These are phyloP conservation scores for Nakataea oryzae DNA, from an alignment of 2,329 filamentous ascomycete species.

Conservation along the genomic window DNA sequence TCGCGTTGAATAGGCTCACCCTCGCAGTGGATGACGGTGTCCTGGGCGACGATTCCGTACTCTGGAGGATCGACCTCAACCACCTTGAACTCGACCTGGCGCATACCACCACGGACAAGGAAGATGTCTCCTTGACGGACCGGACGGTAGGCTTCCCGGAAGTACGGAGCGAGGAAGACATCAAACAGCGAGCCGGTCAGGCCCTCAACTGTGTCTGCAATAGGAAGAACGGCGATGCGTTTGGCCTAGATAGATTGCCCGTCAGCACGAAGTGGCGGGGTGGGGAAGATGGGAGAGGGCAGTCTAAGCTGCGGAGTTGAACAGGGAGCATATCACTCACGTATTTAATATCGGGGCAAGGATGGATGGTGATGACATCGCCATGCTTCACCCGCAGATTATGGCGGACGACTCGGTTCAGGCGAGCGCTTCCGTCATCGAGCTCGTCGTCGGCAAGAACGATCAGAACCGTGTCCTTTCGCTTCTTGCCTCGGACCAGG, in stretches of 20 bases:
- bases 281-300: neutral
- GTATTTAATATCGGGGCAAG: constrained; percentile 99
- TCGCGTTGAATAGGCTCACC: constrained; percentile 93
- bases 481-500: constrained; percentile 97
- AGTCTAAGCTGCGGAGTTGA: neutral
- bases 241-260: constrained; percentile 61
- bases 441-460: constrained; percentile 96
- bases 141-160: constrained; percentile 96
- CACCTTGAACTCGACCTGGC: constrained; percentile 99
- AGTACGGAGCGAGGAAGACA: constrained; percentile 98
- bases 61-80: constrained; percentile 97
- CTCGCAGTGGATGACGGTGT: constrained; percentile 95
- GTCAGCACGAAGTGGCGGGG: neutral
- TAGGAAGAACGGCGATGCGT: constrained; percentile 94
- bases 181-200: constrained; percentile 97
- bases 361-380: constrained; percentile 92
- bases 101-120: constrained; percentile 95
- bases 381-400: constrained; percentile 98
- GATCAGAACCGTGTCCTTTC: constrained; percentile 97
- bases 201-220: constrained; percentile 96
- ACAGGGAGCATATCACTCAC: constrained; percentile 41
- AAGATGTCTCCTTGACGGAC: constrained; percentile 96
- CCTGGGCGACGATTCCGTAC: constrained; percentile 97
- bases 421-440: constrained; percentile 90
- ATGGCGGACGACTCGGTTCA: constrained; percentile 97